A percentile compares a stretch with the other conserved stretches of the same genome.
Evolutionary conservation across 2,329 filamentous ascomycete genomes (phyloP).

Genomic region (Cercospora zeae-maydis): DNA sequence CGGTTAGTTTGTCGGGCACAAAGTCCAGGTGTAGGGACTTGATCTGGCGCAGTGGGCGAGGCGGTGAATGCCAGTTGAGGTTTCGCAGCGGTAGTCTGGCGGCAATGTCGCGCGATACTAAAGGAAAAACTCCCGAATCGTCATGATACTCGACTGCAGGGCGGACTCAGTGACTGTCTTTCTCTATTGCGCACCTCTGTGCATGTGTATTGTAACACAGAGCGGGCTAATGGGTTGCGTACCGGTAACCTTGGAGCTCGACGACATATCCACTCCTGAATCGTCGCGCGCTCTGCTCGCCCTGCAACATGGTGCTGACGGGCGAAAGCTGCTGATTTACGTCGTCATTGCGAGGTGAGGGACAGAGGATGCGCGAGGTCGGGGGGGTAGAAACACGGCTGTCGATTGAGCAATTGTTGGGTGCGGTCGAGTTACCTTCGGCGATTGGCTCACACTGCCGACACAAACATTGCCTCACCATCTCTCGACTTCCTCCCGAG

Average conservation of each 20-base stretch:
- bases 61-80: conserved; percentile 94
- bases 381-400: neutral
- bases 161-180: conserved; percentile 11
- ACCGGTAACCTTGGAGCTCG: conserved; percentile 52
- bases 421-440: neutral
- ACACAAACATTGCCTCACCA: conserved; percentile 1
- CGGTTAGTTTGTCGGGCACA: conserved; percentile 49
- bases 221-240: conserved; percentile 4
- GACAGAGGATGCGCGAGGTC: neutral
- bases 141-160: conserved; percentile 90
- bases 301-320: conserved; percentile 3
- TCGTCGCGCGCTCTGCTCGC: neutral
- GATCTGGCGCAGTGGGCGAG: conserved; percentile 86
- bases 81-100: conserved; percentile 81
- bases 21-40: conserved; percentile 88
- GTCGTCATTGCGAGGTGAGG: neutral
- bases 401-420: conserved; percentile 1
- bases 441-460: neutral
- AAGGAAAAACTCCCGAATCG: conserved; percentile 80
- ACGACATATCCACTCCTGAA: conserved; percentile 23
- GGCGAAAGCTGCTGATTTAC: neutral
- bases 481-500: neutral
- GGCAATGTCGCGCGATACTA: conserved; percentile 72
- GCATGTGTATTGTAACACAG: neutral
- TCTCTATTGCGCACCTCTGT: neutral